Evolutionary conservation across 345 rosid genomes (phyloP).

Genomic region (Pugionium cornutum): DNA sequence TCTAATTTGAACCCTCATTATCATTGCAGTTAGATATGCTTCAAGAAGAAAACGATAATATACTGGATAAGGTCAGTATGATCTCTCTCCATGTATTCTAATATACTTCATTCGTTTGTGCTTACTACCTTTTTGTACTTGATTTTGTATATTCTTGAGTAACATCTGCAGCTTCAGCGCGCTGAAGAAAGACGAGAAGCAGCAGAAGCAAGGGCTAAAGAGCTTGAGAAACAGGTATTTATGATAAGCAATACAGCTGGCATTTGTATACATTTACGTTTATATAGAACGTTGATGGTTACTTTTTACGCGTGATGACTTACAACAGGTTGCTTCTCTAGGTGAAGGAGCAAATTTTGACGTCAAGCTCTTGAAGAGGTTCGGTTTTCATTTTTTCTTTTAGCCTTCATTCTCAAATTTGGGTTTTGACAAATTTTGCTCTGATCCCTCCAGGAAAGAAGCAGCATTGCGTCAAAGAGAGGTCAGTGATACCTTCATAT

Average conservation of each 20-base stretch:
- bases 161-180: constrained; percentile 57
- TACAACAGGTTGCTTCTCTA: constrained; percentile 76
- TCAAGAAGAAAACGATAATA: constrained; percentile 79
- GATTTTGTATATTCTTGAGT: constrained; percentile 29
- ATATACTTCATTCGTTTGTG: constrained; percentile 15
- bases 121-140: constrained; percentile 19
- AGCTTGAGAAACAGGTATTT: constrained; percentile 93
- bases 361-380: constrained; percentile 87
- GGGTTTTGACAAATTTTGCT: not conserved
- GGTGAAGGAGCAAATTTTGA: constrained; percentile 95
- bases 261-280: not conserved
- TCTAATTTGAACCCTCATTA: constrained; percentile 31
- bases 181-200: constrained; percentile 85
- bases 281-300: constrained; percentile 19
- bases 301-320: constrained; percentile 11
- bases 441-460: constrained; percentile 65
- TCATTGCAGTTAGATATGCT: constrained; percentile 86
- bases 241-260: not conserved
- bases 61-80: constrained; percentile 57
- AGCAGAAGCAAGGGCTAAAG: constrained; percentile 87
- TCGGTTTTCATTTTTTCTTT: constrained; percentile 23
- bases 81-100: not conserved
- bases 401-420: constrained; percentile 14
- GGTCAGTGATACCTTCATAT: constrained; percentile 45
- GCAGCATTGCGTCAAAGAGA: constrained; percentile 88